These are phyloP conservation scores for Neurospora sp. DNA, from an alignment of 495 filamentous ascomycete genomes.

Conservation along the genomic window DNA sequence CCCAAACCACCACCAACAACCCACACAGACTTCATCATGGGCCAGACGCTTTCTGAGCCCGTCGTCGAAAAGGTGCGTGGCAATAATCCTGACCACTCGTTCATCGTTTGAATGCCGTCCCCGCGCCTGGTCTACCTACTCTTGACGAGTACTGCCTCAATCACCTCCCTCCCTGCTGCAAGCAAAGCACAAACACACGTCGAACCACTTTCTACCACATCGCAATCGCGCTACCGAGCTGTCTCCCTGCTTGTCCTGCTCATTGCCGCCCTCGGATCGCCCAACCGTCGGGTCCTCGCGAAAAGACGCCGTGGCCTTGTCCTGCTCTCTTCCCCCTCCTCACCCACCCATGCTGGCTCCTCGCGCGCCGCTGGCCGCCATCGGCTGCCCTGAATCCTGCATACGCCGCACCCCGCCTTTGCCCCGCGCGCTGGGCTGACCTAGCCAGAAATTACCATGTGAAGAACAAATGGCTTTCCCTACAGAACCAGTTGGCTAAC, in stretches of 20 bases:
- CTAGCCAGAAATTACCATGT: neutral
- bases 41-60: conserved; percentile 98
- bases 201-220: neutral
- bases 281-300: neutral
- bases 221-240: neutral
- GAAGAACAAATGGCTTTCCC: neutral
- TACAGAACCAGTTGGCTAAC: conserved; percentile 5
- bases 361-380: conserved; percentile 7
- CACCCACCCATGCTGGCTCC: neutral
- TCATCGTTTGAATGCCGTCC: neutral
- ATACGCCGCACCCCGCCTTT: neutral
- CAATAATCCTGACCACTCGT: conserved; percentile 1
- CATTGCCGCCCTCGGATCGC: neutral
- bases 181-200: neutral
- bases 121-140: neutral
- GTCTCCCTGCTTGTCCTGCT: neutral
- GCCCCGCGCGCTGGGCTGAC: neutral
- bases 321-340: neutral
- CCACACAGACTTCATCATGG: conserved; percentile 55
- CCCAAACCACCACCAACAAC: conserved; percentile 7
- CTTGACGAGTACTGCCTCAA: neutral
- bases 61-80: conserved; percentile 91
- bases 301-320: neutral
- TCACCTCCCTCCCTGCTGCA: neutral
- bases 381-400: neutral